These are phyloP conservation scores for Xylaria sp. DNA, from an alignment of 2,329 filamentous ascomycete genomes.

Conservation along the genomic window DNA sequence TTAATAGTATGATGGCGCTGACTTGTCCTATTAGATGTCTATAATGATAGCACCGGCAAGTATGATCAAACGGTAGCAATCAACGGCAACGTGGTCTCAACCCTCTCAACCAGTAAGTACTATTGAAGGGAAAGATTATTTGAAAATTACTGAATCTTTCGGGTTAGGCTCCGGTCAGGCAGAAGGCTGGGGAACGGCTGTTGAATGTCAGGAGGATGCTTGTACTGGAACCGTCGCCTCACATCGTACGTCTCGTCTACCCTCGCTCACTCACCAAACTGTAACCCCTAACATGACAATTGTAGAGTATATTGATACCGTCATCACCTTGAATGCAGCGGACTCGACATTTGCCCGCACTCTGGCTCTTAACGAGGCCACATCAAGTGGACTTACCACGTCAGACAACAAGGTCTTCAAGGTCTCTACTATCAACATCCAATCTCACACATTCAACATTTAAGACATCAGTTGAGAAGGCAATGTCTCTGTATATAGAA, in stretches of 20 bases:
- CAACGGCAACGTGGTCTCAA: slow-evolving; percentile 46
- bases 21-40: slow-evolving; percentile 41
- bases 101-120: slow-evolving; percentile 43
- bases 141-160: background rate
- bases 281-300: background rate
- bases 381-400: slow-evolving; percentile 43
- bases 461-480: background rate
- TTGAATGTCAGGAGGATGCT: slow-evolving; percentile 47
- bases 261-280: too few relatives aligned
- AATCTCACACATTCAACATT: slow-evolving; percentile 43
- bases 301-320: slow-evolving; percentile 47
- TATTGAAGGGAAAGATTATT: background rate
- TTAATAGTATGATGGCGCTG: background rate
- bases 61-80: slow-evolving; percentile 48
- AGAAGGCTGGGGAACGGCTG: slow-evolving; percentile 49
- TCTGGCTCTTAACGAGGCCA: slow-evolving; percentile 44
- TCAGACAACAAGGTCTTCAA: slow-evolving; percentile 46
- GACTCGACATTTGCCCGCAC: slow-evolving; percentile 46
- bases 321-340: slow-evolving; percentile 44
- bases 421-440: slow-evolving; percentile 46
- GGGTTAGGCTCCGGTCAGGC: slow-evolving; percentile 44
- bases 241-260: slow-evolving; percentile 43
- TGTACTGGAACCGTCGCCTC: slow-evolving; percentile 44
- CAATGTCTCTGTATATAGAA: background rate
- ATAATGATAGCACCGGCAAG: slow-evolving; percentile 46